Evolutionary conservation across 352 stramenopile genomes (phyloP), one percentile per base, ranked within the genome.

Genomic region (Phytophthora lateralis): DNA sequence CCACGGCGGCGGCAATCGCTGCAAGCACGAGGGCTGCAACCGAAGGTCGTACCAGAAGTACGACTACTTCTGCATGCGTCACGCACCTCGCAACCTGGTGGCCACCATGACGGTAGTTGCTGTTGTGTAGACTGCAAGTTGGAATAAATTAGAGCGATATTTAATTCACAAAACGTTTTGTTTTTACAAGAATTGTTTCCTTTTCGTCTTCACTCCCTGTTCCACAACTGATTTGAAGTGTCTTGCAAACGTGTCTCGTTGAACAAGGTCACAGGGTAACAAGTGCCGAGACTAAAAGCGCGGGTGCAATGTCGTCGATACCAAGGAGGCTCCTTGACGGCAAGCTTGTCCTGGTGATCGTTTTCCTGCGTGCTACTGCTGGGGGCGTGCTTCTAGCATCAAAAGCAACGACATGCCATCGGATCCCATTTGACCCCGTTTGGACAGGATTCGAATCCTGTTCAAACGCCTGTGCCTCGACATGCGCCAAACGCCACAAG

Each of bases 1-100:
- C 0, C 82, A 92, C 56, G 82, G 82, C 26, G 82, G 80, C 34
- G 81, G 82, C 56, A 85, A 87, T 63, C 76, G 76, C 21, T 89
- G 79, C 70, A 68, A 69, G 34, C 67, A 82, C 30, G 76, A 89
- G 4, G 67, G 75, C 38, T 89, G 79, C 68, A 85, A 72, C 27
- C 76, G 79, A 42, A 75, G 75, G 26, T 86, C 79, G 47, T 89
- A 89, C 68, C 76, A 84, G 50, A 89, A 87, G 68, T 82, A 80
- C 60, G 62, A 75, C 68, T 87, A 89, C 68, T 85, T 72, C 52
- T 89, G 79, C 68, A 44, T 77, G 49, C 72, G 80, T 42, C 79
- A 89, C 56, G 55, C 56, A 32, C 57, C 64, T 51, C 37, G 57
- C 41, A 60, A 48, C 24, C 41, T 57, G 20, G 51, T 58, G n/a